phyloP scores from a whole-genome alignment of 208 protist species.

The Crithidia brevicula region DNA sequence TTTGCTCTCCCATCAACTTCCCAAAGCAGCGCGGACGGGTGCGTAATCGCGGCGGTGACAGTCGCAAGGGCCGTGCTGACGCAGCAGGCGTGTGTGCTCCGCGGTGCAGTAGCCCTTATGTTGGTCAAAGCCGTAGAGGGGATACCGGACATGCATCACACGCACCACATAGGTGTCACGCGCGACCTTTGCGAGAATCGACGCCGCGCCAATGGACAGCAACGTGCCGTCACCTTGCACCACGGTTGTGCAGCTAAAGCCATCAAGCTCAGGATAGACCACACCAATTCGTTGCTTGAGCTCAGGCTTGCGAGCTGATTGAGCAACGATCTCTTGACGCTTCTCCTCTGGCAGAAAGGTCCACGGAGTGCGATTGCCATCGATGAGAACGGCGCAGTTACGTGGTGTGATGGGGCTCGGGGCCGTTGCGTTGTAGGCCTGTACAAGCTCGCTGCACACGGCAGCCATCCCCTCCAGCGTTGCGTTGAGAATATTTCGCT shows the following conservation, averaged over 20 bases:
- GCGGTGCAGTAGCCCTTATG: constrained; percentile 64
- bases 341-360: constrained; percentile 33
- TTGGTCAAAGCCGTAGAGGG: constrained; percentile 45
- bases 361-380: constrained; percentile 56
- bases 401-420: constrained; percentile 11
- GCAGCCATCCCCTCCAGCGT: constrained; percentile 61
- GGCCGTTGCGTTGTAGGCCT: constrained; percentile 12
- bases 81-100: constrained; percentile 32
- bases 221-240: constrained; percentile 46
- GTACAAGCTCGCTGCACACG: constrained; percentile 31
- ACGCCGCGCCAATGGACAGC: constrained; percentile 43
- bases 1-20: neutral
- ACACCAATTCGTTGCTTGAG: constrained; percentile 24
- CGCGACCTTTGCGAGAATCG: constrained; percentile 53
- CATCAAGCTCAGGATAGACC: constrained; percentile 24
- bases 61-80: constrained; percentile 23
- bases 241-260: constrained; percentile 29
- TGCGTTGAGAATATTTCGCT: constrained; percentile 61
- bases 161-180: constrained; percentile 39
- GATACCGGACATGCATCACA: constrained; percentile 39
- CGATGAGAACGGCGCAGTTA: constrained; percentile 53
- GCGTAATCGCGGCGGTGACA: constrained; percentile 48
- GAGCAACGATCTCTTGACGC: neutral
- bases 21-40: constrained; percentile 23
- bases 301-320: constrained; percentile 19